Evolutionary conservation across 495 filamentous ascomycete species (phyloP).

Genomic region (Niebla homalea): DNA sequence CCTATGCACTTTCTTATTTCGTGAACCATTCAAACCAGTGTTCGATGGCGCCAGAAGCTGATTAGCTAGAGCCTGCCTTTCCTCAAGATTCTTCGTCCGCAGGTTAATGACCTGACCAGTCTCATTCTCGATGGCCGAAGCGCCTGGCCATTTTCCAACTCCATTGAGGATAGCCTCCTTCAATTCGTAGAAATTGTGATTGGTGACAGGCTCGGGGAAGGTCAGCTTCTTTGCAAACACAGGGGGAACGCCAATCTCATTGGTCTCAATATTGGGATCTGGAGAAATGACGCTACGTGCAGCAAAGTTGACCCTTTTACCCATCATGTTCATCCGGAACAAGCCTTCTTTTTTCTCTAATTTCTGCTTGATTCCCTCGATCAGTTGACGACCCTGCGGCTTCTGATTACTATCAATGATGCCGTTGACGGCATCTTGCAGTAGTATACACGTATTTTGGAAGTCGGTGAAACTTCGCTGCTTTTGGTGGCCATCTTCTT

Average conservation of each 20-base stretch:
- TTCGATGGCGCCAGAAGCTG: constrained; percentile 82
- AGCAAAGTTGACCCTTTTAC: constrained; percentile 97
- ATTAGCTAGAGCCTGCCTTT: constrained; percentile 75
- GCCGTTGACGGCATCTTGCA: constrained; percentile 85
- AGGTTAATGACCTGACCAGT: constrained; percentile 83
- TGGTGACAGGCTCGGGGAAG: constrained; percentile 93
- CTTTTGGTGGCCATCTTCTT: constrained; percentile 27
- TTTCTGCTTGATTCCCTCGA: constrained; percentile 91
- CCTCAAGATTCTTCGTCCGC: constrained; percentile 69
- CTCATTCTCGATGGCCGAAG: constrained; percentile 88
- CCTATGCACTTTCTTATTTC: constrained; percentile 93
- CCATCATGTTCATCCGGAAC: constrained; percentile 99
- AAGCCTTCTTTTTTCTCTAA: constrained; percentile 98
- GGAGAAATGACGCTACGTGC: constrained; percentile 96
- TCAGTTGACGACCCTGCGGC: constrained; percentile 52
- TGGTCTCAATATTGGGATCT: constrained; percentile 96
- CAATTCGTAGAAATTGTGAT: constrained; percentile 89
- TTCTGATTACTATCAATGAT: constrained; percentile 80
- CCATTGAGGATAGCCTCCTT: constrained; percentile 96
- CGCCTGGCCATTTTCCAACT: constrained; percentile 84
- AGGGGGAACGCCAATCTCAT: constrained; percentile 93
- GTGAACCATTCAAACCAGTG: constrained; percentile 55
- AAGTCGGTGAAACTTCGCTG: constrained; percentile 46
- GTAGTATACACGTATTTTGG: constrained; percentile 56
- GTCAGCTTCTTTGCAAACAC: constrained; percentile 95